phyloP scores from a whole-genome alignment of 1,139 yeast genomes.

The Lodderomyces orthopsilosis region DNA sequence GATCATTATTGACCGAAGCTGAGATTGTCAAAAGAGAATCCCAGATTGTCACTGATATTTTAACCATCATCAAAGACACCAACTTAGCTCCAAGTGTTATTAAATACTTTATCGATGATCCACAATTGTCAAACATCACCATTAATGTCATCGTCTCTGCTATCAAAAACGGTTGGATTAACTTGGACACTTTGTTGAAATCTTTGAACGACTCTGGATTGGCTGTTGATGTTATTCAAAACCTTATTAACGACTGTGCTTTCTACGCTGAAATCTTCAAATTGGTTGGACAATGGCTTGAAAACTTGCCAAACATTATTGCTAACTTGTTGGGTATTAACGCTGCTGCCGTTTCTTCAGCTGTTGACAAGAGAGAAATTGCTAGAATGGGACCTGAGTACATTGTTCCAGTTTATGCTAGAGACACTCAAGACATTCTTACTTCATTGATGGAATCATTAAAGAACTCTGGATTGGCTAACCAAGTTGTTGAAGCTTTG shows the following conservation, averaged over 20 bases:
- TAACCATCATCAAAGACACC: conserved; percentile 38
- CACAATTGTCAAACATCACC: conserved; percentile 30
- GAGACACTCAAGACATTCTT: conserved; percentile 23
- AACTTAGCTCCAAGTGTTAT: conserved; percentile 39
- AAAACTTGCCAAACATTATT: conserved; percentile 30
- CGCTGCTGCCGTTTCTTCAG: conserved; percentile 19
- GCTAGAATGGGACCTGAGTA: neutral
- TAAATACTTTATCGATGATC: conserved; percentile 32
- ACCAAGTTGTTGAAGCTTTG: conserved; percentile 39
- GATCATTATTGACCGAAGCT: conserved; percentile 23
- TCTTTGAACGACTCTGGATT: conserved; percentile 46
- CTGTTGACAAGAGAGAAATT: conserved; percentile 14
- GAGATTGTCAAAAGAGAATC: conserved; percentile 39
- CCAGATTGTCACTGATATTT: conserved; percentile 43
- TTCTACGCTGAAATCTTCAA: conserved; percentile 43
- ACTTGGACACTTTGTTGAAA: conserved; percentile 38
- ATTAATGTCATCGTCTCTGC: conserved; percentile 28
- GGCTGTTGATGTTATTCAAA: conserved; percentile 37
- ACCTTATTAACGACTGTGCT: conserved; percentile 39
- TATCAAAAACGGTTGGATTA: conserved; percentile 34
- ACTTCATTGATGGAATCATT: conserved; percentile 45
- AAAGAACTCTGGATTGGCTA: conserved; percentile 45
- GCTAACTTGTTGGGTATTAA: conserved; percentile 22
- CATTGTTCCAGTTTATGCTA: conserved; percentile 9
- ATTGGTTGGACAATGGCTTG: conserved; percentile 31